Evolutionary conservation across 441 rosid genomes (phyloP), one percentile per base, ranked within the genome.

Genomic region (Isatis lusitanica): DNA sequence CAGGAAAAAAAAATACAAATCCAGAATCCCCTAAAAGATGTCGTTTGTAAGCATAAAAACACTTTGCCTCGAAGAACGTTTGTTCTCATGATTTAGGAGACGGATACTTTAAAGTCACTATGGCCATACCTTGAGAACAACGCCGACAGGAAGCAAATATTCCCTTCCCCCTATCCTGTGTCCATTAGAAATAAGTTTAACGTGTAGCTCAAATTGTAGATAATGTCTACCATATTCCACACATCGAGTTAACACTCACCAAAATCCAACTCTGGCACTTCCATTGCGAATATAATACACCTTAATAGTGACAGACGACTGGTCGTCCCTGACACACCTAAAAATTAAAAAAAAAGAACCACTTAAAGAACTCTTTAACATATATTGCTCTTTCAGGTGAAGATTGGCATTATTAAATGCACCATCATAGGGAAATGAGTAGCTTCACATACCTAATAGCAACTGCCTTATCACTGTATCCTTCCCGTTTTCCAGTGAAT

Each of bases 271-370:
- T 78, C 97, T 81, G 70, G 95, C 98, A 83, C 98, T 95, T 73
- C 99, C 99, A 81, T 87, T 95, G 66, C 84, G 90, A 78, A 91
- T 89, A 79, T 93, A 95, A 80, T 95, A 93, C 75, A 95, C 66
- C 75, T 90, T 93, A 63, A 93, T 78, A 33, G 97, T 83, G 70
- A 95, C 79, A 57, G 99, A 86, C 62, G 99, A 88, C 75, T 87
- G 98, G 80, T 95, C 98, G 70, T 88, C 93, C 78, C 98, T 90
- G 33, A 89, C 91, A 84, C 99, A 95, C 88, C 99, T 95, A 74
- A 73, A 71, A 66, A 57, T 68, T 55, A 81, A 65, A 13, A 35
- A 75, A 35, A 71, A 36, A 63, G 46, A 61, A 63, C 33, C 28
- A 1, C 44, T 53, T 60, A 31, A 68, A 38, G 11, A 55, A 55